Conservation (phyloP, 306 rosid species). For the Hippophae gyantsensis region DNA sequence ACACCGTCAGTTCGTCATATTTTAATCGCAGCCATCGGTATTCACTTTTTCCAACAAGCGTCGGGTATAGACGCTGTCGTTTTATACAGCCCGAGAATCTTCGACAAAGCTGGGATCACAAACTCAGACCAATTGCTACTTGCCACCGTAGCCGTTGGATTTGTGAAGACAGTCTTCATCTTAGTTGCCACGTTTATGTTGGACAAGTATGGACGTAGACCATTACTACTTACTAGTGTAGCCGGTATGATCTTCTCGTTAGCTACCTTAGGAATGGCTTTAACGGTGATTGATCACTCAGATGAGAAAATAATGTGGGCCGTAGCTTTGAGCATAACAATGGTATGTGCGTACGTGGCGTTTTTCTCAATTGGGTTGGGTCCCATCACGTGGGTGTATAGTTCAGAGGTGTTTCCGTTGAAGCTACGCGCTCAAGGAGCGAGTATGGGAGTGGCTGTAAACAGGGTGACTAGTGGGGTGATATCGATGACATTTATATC, state of each 20-base stretch:
- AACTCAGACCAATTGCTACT: conserved; percentile 19
- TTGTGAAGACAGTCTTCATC: conserved; percentile 46
- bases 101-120: conserved; percentile 53
- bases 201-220: conserved; percentile 63
- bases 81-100: conserved; percentile 60
- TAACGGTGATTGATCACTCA: conserved; percentile 32
- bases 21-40: conserved; percentile 41
- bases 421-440: conserved; percentile 69
- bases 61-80: conserved; percentile 74
- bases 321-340: conserved; percentile 32
- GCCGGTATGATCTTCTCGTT: conserved; percentile 54
- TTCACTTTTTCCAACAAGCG: conserved; percentile 71
- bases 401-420: conserved; percentile 65
- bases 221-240: conserved; percentile 43
- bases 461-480: conserved; percentile 46
- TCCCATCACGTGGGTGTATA: conserved; percentile 70
- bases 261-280: conserved; percentile 23
- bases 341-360: conserved; percentile 42
- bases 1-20: conserved; percentile 63
- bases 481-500: conserved; percentile 70
- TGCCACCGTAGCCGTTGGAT: conserved; percentile 69
- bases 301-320: conserved; percentile 32
- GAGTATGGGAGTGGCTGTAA: conserved; percentile 48
- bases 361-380: conserved; percentile 75
- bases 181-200: conserved; percentile 56